Evolutionary conservation across 2,329 filamentous ascomycete genomes (phyloP).

Genomic region (Aspergillus piperis): DNA sequence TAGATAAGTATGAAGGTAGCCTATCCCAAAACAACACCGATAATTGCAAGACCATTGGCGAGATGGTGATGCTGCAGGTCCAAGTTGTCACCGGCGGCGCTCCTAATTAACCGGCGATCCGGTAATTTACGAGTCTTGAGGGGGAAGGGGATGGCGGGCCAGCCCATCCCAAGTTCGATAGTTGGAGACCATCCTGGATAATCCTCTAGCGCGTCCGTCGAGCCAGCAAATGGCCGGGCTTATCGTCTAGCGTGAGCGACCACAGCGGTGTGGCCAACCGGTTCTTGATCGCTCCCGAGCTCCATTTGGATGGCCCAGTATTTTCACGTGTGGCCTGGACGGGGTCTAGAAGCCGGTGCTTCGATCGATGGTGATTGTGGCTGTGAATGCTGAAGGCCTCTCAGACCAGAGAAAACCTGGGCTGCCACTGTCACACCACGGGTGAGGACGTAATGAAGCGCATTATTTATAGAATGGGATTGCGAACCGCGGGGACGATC

Average conservation of each 20-base stretch:
- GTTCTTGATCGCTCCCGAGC: not conserved
- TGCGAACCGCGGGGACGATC: slow-evolving; percentile 1
- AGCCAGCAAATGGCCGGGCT: slow-evolving; percentile 2
- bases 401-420: not conserved
- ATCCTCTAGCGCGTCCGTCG: not conserved
- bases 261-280: not conserved
- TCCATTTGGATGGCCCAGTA: not conserved
- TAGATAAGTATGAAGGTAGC: not conserved
- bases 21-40: not conserved
- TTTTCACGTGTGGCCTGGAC: not conserved
- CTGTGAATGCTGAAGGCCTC: too few relatives aligned
- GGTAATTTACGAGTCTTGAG: not conserved
- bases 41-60: not conserved
- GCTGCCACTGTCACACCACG: not conserved
- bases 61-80: slow-evolving; percentile 3
- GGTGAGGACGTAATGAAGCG: not conserved
- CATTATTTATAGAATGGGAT: slow-evolving; percentile 1
- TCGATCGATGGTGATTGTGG: not conserved
- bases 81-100: not conserved
- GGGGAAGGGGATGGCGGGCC: not conserved
- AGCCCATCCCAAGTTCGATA: not conserved
- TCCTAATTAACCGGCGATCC: not conserved
- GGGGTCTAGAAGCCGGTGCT: not conserved
- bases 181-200: not conserved
- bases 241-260: not conserved